phyloP scores from a whole-genome alignment of 257 asterid species.

The Solanum commersonii region DNA sequence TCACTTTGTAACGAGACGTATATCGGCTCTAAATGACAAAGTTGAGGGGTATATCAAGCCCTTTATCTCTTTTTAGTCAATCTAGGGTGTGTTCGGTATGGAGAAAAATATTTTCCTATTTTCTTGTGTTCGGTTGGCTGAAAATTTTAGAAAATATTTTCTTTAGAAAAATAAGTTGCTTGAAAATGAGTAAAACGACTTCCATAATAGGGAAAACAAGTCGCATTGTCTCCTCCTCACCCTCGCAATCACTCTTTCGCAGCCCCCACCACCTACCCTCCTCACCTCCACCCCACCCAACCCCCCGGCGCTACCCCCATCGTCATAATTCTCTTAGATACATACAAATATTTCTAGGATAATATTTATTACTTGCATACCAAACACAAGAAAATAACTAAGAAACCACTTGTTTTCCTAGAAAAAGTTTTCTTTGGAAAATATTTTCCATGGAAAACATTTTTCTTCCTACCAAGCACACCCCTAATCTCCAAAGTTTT shows the following conservation, averaged over 20 bases:
- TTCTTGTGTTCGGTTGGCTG: neutral
- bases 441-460: no score
- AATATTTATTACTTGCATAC: neutral
- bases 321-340: neutral
- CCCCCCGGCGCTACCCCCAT: neutral
- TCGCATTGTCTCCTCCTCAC: neutral
- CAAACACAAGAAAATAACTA: neutral
- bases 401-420: neutral
- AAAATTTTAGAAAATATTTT: neutral
- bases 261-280: neutral
- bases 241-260: neutral
- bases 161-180: neutral
- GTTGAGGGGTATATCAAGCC: neutral
- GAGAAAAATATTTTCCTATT: neutral
- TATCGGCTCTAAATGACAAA: neutral
- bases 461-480: neutral
- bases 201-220: neutral
- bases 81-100: neutral
- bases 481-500: neutral
- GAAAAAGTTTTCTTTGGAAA: neutral
- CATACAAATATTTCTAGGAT: neutral
- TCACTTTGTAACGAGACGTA: neutral
- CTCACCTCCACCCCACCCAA: neutral
- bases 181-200: neutral
- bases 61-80: neutral